Conservation (phyloP, 1,139 yeast genomes). For the Debaryomycetaceae sp. region DNA sequence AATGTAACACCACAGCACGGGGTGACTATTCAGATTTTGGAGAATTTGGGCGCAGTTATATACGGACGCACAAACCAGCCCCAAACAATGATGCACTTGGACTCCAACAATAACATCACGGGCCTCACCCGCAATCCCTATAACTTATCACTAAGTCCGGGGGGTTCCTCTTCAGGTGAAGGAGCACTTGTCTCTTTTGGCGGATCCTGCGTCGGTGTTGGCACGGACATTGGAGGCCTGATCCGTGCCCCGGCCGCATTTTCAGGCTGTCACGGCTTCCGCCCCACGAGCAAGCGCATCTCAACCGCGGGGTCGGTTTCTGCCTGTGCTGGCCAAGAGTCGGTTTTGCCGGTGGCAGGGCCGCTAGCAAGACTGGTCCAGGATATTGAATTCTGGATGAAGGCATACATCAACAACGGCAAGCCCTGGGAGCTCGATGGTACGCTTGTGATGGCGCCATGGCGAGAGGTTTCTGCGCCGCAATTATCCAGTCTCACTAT, state of each 20-base stretch:
- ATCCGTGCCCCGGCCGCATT: conserved; percentile 70
- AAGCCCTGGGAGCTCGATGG: conserved; percentile 64
- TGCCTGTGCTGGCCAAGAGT: conserved; percentile 48
- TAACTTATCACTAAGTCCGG: conserved; percentile 30
- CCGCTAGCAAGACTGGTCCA: conserved; percentile 52
- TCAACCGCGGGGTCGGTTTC: conserved; percentile 41
- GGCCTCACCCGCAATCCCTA: conserved; percentile 31
- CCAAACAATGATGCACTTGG: conserved; percentile 39
- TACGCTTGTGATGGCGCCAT: conserved; percentile 43
- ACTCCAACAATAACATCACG: conserved; percentile 28
- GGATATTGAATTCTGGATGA: conserved; percentile 56
- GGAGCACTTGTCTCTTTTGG: conserved; percentile 59
- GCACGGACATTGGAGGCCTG: conserved; percentile 74
- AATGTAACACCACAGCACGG: conserved; percentile 42
- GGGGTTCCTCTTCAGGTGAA: conserved; percentile 74
- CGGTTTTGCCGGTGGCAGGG: conserved; percentile 50
- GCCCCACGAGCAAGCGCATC: conserved; percentile 58
- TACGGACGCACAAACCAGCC: conserved; percentile 37
- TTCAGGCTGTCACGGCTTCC: conserved; percentile 55
- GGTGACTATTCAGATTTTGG: conserved; percentile 39
- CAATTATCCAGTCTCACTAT: conserved; percentile 15
- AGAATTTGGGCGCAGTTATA: conserved; percentile 58
- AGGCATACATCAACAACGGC: conserved; percentile 45
- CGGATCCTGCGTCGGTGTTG: conserved; percentile 58
- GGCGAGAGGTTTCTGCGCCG: conserved; percentile 43